phyloP scores from a whole-genome alignment of 139 green algal species.

The Tetradesmus lagerheimii region DNA sequence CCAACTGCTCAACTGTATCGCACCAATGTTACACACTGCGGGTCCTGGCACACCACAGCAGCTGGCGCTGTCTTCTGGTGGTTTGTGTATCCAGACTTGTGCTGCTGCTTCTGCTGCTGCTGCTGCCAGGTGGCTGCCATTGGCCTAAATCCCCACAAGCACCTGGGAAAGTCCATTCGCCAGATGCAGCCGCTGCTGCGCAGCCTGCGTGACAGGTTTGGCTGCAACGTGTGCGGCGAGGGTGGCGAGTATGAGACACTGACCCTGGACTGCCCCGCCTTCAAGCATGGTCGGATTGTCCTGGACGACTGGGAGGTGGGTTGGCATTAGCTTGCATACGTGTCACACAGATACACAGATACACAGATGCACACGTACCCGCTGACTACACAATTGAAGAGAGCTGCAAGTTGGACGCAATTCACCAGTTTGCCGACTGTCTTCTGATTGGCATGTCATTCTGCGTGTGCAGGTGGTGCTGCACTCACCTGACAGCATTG shows the following conservation, averaged over 20 bases:
- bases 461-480: conserved; percentile 53
- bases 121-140: conserved; percentile 77
- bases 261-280: conserved; percentile 89
- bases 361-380: no score
- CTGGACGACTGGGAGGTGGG: conserved; percentile 73
- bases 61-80: background rate
- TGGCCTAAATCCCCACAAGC: conserved; percentile 84
- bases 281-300: conserved; percentile 79
- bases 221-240: conserved; percentile 95
- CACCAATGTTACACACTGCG: background rate
- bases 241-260: conserved; percentile 99
- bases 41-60: background rate
- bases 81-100: background rate
- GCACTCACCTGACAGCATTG: conserved; percentile 52
- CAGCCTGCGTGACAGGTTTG: conserved; percentile 73
- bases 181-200: conserved; percentile 73
- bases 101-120: background rate
- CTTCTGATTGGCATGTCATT: background rate
- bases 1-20: background rate
- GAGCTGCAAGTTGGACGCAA: no score
- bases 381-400: background rate
- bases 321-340: no score
- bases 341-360: no score
- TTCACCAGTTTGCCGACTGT: background rate
- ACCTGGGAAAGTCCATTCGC: conserved; percentile 87